Percentiles rank a stretch among this genome's conserved stretches.
These are phyloP conservation scores for Kazachstania psychrophila DNA, from an alignment of 805 yeast species.

Conservation along the genomic window DNA sequence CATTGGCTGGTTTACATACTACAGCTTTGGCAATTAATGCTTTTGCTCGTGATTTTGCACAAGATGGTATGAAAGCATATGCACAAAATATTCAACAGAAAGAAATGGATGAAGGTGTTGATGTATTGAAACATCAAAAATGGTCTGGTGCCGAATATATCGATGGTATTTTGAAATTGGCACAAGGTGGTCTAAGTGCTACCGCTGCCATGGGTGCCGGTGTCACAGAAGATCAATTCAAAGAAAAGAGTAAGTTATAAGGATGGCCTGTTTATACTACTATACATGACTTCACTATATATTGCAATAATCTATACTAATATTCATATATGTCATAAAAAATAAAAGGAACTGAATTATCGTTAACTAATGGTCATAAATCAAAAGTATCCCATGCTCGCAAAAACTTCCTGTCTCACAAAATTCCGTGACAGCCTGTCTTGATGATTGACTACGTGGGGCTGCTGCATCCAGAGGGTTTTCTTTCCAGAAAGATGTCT, in stretches of 20 bases:
- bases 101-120: slow-evolving; percentile 83
- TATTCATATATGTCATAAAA: too few relatives aligned
- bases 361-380: too few relatives aligned
- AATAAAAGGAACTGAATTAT: too few relatives aligned
- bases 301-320: not conserved
- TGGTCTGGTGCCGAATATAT: slow-evolving; percentile 99
- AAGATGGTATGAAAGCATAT: slow-evolving; percentile 91
- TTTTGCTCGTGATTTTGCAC: slow-evolving; percentile 68
- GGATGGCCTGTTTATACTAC: not conserved
- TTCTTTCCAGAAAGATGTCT: too few relatives aligned
- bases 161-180: slow-evolving; percentile 80
- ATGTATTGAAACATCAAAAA: slow-evolving; percentile 94
- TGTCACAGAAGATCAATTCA: slow-evolving; percentile 95
- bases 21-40: slow-evolving; percentile 86
- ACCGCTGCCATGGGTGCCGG: slow-evolving; percentile 99
- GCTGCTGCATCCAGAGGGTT: too few relatives aligned
- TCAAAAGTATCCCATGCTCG: too few relatives aligned
- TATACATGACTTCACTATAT: not conserved
- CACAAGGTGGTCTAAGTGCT: slow-evolving; percentile 87
- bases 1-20: slow-evolving; percentile 93
- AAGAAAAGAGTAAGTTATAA: slow-evolving; percentile 22
- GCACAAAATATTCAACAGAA: slow-evolving; percentile 79
- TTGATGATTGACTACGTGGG: too few relatives aligned
- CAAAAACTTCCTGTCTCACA: too few relatives aligned
- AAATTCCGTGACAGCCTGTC: too few relatives aligned